Conservation (phyloP, 192 early-diverging fungal genomes). For the Gonapodya sp. region DNA sequence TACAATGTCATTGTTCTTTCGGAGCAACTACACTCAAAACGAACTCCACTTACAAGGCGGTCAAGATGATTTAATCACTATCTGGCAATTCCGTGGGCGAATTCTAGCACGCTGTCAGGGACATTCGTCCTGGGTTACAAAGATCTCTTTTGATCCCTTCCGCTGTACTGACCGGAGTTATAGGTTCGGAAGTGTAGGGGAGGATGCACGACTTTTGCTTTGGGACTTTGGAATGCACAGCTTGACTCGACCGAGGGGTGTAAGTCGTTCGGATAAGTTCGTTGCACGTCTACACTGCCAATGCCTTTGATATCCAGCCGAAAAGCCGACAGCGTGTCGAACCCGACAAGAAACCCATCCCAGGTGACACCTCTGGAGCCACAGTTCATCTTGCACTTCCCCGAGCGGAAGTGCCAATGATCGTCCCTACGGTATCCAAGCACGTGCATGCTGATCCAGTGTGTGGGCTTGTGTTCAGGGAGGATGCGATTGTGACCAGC, state of each 20-base stretch:
- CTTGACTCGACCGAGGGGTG: slow-evolving; percentile 59
- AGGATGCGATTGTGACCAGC: slow-evolving; percentile 62
- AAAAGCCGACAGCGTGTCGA: neutral
- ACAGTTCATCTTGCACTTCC: slow-evolving; percentile 27
- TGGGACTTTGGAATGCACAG: slow-evolving; percentile 86
- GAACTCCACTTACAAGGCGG: slow-evolving; percentile 47
- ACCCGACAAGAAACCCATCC: neutral
- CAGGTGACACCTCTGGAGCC: slow-evolving; percentile 3
- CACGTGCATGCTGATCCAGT: slow-evolving; percentile 53
- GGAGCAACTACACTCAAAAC: neutral
- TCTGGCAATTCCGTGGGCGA: slow-evolving; percentile 73
- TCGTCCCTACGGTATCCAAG: slow-evolving; percentile 60
- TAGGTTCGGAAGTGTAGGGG: slow-evolving; percentile 80
- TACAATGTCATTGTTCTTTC: no score
- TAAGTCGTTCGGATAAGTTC: slow-evolving; percentile 6
- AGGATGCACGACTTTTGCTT: slow-evolving; percentile 74
- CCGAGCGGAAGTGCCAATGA: slow-evolving; percentile 45
- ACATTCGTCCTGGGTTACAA: slow-evolving; percentile 81
- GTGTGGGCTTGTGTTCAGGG: slow-evolving; percentile 50
- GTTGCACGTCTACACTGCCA: neutral
- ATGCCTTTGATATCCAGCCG: neutral
- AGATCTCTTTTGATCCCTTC: slow-evolving; percentile 75
- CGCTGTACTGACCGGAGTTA: slow-evolving; percentile 69
- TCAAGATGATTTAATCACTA: slow-evolving; percentile 84
- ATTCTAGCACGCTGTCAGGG: slow-evolving; percentile 84